Conservation (phyloP, 768 basidiomycete species). For the Tubosaeta brunneosetosa region DNA sequence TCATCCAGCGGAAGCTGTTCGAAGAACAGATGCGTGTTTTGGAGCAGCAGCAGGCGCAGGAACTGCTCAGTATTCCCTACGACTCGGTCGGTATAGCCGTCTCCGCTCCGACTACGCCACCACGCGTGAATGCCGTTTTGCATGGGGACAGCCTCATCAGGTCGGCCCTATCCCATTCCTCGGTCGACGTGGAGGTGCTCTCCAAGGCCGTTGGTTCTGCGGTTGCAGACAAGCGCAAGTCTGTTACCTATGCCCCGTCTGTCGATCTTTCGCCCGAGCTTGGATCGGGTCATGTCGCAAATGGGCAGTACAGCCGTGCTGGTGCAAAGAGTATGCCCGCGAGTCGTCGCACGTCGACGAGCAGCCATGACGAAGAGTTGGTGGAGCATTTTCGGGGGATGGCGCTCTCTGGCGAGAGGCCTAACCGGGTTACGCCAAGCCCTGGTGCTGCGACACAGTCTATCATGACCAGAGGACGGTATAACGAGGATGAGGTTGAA, state of each 20-base stretch:
- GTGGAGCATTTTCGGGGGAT: constrained; percentile 71
- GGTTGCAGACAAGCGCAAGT: constrained; percentile 75
- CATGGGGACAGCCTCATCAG: constrained; percentile 50
- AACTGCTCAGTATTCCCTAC: constrained; percentile 71
- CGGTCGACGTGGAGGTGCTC: constrained; percentile 58
- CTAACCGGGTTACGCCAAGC: constrained; percentile 51
- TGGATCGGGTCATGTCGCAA: constrained; percentile 37
- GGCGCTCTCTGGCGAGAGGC: constrained; percentile 60
- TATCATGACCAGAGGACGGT: constrained; percentile 49
- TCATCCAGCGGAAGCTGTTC: constrained; percentile 81
- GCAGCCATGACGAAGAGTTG: constrained; percentile 80
- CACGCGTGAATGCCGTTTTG: constrained; percentile 69
- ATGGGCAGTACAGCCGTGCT: constrained; percentile 59
- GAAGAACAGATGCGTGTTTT: constrained; percentile 95
- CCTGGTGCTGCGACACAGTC: constrained; percentile 50
- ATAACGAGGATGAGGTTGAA: constrained; percentile 57
- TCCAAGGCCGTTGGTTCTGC: constrained; percentile 66
- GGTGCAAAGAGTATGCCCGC: constrained; percentile 93
- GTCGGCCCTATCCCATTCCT: constrained; percentile 43
- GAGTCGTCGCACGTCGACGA: constrained; percentile 84
- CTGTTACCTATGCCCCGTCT: constrained; percentile 77
- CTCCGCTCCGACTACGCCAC: constrained; percentile 85
- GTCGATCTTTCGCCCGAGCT: constrained; percentile 72
- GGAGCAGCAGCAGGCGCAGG: constrained; percentile 86
- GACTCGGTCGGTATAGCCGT: constrained; percentile 68